Evolutionary conservation across 2,329 filamentous ascomycete genomes (phyloP), one percentile per base, ranked within the genome.

Genomic region (Xylaria polymorpha): DNA sequence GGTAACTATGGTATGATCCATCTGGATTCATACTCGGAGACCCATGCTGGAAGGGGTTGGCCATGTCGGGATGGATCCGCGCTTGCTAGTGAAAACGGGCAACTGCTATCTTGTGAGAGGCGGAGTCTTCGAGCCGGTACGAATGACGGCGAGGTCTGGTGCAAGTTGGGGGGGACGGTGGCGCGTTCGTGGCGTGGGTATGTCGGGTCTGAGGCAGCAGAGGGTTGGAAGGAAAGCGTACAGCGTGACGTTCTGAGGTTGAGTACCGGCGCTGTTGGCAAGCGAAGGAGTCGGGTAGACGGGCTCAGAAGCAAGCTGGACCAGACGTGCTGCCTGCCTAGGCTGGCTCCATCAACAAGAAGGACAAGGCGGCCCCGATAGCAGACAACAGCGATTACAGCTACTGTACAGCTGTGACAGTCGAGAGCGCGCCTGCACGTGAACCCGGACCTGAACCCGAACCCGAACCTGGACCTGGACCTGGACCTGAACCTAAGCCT

Each of bases 31-130:
- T 79, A 71, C 76, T 78, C 58, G 79, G 72, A 9, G 78, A 74
- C 72, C 74, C 75, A 71, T 80, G 77, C 22, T 80, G 79, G 66
- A 80, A 83, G 14, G 82, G 82, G 72, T 83, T 84, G 71, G 82
- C 78, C 83, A 85, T 85, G 73, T 74, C 66, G 63, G 60, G 53
- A 29, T 46, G 22, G 29, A 64, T 72, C 74, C 69, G 68, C 68
- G 55, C 41, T 50, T 55, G 59, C 69, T 53, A 43, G 69, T 55
- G 18, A 15, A 50, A 51, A 51, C 22, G 59, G 64, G 51, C 43
- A 57, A 55, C 46, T 14, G 50, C 29, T 41, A 56, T 55, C 35
- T 35, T 50, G 29, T n/a, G 32, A 58, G 37, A 39, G 25, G 66
- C 39, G 44, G 44, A 64, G 44, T 20, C n/a, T 4, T 20, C 29